Conservation (phyloP, 495 filamentous ascomycete species). For the Cudoniella acicularis region DNA sequence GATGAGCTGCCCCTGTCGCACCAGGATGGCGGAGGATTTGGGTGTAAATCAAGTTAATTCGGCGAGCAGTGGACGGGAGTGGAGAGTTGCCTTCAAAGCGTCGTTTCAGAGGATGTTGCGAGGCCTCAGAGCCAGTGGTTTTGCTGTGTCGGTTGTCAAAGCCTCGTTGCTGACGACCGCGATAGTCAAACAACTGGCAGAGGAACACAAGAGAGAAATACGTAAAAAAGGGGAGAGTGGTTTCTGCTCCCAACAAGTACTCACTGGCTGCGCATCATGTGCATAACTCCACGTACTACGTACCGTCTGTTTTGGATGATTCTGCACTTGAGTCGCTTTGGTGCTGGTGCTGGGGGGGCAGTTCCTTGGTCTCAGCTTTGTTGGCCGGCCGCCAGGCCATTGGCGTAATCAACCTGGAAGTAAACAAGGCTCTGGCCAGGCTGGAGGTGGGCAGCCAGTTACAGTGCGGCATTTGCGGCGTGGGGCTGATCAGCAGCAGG, state of each 20-base stretch:
- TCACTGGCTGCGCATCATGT: not conserved
- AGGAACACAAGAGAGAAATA: too few species aligned
- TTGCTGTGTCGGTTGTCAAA: not conserved
- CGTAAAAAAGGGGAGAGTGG: not conserved
- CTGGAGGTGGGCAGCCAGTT: not conserved
- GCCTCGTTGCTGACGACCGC: not conserved
- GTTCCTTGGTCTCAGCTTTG: not conserved
- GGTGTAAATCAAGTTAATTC: not conserved
- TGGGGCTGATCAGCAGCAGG: not conserved
- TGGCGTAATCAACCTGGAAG: not conserved
- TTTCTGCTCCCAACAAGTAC: not conserved
- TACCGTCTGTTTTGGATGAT: not conserved
- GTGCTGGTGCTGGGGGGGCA: too few species aligned
- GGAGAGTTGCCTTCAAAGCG: not conserved
- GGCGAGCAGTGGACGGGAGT: not conserved
- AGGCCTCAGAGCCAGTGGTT: not conserved
- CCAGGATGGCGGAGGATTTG: not conserved
- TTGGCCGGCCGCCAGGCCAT: not conserved
- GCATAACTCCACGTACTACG: too few species aligned
- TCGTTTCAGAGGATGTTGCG: slow-evolving; percentile 4
- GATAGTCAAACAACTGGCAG: not conserved
- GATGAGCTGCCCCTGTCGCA: slow-evolving; percentile 2
- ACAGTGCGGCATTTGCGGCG: not conserved
- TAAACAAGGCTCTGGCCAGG: slow-evolving; percentile 1
- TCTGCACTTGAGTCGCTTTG: too few species aligned